phyloP scores from a whole-genome alignment of 495 filamentous ascomycete species.

The Penicillium silybi region DNA sequence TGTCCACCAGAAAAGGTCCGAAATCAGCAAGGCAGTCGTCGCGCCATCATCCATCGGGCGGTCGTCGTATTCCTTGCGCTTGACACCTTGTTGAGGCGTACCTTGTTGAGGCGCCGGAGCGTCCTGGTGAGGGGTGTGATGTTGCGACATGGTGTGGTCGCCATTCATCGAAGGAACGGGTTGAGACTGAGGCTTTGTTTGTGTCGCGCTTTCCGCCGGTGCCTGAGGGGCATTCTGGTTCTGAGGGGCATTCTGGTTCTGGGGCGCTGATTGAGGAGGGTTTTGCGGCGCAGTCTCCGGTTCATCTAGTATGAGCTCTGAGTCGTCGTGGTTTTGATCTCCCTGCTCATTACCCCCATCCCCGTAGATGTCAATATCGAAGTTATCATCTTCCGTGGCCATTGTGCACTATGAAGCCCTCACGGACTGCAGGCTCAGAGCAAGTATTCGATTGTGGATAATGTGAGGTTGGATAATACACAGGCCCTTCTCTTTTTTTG shows the following conservation, averaged over 20 bases:
- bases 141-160: slow-evolving; percentile 11
- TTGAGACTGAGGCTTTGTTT: not conserved
- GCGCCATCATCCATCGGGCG: slow-evolving; percentile 76
- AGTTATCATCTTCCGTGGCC: slow-evolving; percentile 83
- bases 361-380: slow-evolving; percentile 98
- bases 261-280: not conserved
- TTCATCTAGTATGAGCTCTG: slow-evolving; percentile 40
- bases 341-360: slow-evolving; percentile 59
- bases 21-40: slow-evolving; percentile 75
- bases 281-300: slow-evolving; percentile 16
- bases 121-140: slow-evolving; percentile 16
- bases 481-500: slow-evolving; percentile 30
- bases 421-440: slow-evolving; percentile 11
- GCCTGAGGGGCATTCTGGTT: not conserved
- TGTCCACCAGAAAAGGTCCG: slow-evolving; percentile 93
- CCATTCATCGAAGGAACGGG: slow-evolving; percentile 14
- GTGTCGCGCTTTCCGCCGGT: not conserved
- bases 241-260: not conserved
- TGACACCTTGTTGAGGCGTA: slow-evolving; percentile 61
- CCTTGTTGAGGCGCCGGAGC: slow-evolving; percentile 53
- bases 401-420: slow-evolving; percentile 47
- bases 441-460: slow-evolving; percentile 27
- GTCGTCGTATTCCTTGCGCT: slow-evolving; percentile 74
- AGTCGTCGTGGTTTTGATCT: slow-evolving; percentile 48
- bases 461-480: slow-evolving; percentile 31